Evolutionary conservation across 768 basidiomycete species (phyloP), one percentile per base, ranked within the genome.

Genomic region (Pleurotus platypus): DNA sequence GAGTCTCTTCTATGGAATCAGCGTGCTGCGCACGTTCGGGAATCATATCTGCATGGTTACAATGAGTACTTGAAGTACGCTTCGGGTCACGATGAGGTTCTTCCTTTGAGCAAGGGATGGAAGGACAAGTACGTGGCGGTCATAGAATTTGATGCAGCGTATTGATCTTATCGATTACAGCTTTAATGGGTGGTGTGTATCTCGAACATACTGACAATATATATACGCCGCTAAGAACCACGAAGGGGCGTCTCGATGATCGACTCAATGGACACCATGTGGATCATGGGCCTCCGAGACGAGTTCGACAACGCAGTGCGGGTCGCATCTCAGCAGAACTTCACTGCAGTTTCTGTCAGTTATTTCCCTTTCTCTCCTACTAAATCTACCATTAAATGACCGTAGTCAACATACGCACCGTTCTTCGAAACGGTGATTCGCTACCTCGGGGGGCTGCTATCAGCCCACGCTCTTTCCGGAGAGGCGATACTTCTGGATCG

Each of bases 341-440:
- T 90, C 57, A 69, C 71, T 13, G 5, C 58, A 12, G 66, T 76
- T 69, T 39, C 37, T 58, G 55, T 16, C 64, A 59, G 65, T 75
- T 8, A 18, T 3, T 12, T 4, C 2, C 30, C 24, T 3, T 35
- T n/a, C 42, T 8, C 15, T 46, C 24, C 30, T 59, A 26, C 22
- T 24, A 37, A 24, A 11, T 8, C 16, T 35, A 54, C 39, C 38
- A 13, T 45, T 61, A 26, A 20, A 42, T 47, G 18, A 0, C 2
- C 2, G 30, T 37, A 70, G 73, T 48, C 46, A 56, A 62, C 68
- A 60, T 69, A 67, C 61, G 73, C 67, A 0, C 85, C 86, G 1
- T 89, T 85, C 68, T 92, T 91, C 58, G 90, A 95, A 74, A 95
- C 92, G 0, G 83, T 89, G 39, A 97, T 97, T 58, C 84, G 94